Percentiles rank a stretch among this genome's conserved stretches.
Conservation (phyloP, 1,284 basidiomycete species). For the Exobasidium rhododendri region DNA sequence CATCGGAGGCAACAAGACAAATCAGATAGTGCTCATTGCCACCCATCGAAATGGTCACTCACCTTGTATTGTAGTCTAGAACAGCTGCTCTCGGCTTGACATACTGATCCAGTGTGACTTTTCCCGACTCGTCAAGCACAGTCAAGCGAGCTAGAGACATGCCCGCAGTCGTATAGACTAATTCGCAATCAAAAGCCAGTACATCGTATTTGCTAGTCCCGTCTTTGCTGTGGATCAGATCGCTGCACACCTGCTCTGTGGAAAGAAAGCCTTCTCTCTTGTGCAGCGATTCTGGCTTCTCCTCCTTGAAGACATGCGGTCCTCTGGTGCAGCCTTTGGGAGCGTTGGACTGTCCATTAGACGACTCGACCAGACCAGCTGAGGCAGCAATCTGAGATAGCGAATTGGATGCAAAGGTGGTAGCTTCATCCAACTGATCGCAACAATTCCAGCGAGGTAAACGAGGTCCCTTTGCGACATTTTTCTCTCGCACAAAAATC, state of each 20-base stretch:
- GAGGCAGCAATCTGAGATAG: slow-evolving; percentile 7
- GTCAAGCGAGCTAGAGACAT: slow-evolving; percentile 46
- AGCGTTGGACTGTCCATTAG: background rate
- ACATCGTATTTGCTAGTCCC: slow-evolving; percentile 25
- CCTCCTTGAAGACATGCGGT: slow-evolving; percentile 52
- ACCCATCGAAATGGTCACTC: no score
- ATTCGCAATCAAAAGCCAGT: slow-evolving; percentile 49
- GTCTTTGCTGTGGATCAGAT: background rate
- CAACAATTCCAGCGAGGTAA: slow-evolving; percentile 47
- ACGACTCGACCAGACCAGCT: background rate
- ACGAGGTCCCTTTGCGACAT: background rate
- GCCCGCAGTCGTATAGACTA: slow-evolving; percentile 49
- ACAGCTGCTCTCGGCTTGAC: slow-evolving; percentile 33
- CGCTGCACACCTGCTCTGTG: slow-evolving; percentile 19
- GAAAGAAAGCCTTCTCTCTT: slow-evolving; percentile 39
- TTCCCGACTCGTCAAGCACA: slow-evolving; percentile 43
- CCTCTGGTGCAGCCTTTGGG: slow-evolving; percentile 35
- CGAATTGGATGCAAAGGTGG: slow-evolving; percentile 4
- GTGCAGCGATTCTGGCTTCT: slow-evolving; percentile 32
- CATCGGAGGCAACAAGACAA: background rate
- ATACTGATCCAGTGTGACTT: slow-evolving; percentile 40
- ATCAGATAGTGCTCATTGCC: background rate
- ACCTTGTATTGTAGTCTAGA: slow-evolving; percentile 45
- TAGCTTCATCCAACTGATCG: slow-evolving; percentile 29
- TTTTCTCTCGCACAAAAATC: slow-evolving; percentile 4